Evolutionary conservation across 306 rosid genomes (phyloP).

Genomic region (Trichosanthes cucumerina): DNA sequence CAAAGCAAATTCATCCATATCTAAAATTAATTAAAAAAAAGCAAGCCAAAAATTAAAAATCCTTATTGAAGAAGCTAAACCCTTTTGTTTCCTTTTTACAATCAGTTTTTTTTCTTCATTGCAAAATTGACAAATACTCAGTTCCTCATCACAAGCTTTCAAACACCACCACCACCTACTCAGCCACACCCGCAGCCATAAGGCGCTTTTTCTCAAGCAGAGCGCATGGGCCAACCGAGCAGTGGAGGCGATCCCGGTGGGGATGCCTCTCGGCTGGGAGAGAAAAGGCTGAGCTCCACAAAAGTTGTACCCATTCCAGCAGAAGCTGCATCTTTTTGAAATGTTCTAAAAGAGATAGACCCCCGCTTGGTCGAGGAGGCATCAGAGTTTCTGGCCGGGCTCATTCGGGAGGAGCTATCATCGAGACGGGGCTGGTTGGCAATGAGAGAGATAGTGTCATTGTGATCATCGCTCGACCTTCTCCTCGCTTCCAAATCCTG

Average conservation of each 20-base stretch:
- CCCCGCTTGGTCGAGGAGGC: slow-evolving; percentile 76
- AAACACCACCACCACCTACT: slow-evolving; percentile 22
- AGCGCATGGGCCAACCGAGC: slow-evolving; percentile 80
- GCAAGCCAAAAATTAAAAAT: slow-evolving; percentile 37
- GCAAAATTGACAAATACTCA: slow-evolving; percentile 65
- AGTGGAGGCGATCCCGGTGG: slow-evolving; percentile 83
- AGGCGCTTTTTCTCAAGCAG: slow-evolving; percentile 7
- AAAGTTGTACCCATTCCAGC: slow-evolving; percentile 38
- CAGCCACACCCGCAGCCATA: background rate
- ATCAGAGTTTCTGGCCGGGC: slow-evolving; percentile 58
- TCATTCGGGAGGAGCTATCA: slow-evolving; percentile 37
- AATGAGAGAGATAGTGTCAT: slow-evolving; percentile 64
- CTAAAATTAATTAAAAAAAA: slow-evolving; percentile 5
- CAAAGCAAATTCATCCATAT: background rate
- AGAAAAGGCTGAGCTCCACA: slow-evolving; percentile 87
- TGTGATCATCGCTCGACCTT: slow-evolving; percentile 41
- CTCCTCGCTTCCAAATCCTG: slow-evolving; percentile 76
- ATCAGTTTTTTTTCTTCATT: slow-evolving; percentile 49
- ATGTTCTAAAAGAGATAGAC: slow-evolving; percentile 73
- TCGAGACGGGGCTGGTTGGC: slow-evolving; percentile 64
- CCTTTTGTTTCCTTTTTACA: slow-evolving; percentile 44
- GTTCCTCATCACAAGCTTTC: slow-evolving; percentile 27
- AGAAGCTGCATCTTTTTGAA: slow-evolving; percentile 52
- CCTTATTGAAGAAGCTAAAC: slow-evolving; percentile 60
- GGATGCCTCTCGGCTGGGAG: slow-evolving; percentile 57